Conservation (phyloP, 306 rosid genomes). For the Malus sylvestris region DNA sequence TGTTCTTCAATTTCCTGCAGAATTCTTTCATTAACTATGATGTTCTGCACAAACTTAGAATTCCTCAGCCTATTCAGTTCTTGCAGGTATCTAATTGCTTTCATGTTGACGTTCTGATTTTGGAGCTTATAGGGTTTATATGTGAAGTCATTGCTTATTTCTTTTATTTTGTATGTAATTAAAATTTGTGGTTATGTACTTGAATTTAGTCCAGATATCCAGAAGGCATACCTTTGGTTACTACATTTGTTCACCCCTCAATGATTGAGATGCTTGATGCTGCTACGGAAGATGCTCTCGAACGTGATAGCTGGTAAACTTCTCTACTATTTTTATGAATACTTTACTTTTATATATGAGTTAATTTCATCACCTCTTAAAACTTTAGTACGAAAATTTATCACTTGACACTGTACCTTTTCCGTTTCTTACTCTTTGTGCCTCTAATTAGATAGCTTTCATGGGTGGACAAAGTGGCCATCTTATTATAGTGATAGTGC, state of each 20-base stretch:
- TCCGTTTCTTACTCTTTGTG: not conserved
- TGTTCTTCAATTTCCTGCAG: constrained; percentile 37
- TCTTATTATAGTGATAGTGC: not conserved
- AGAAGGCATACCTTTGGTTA: constrained; percentile 77
- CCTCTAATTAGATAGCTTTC: not conserved
- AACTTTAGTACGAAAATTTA: not conserved
- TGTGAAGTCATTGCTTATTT: constrained; percentile 5
- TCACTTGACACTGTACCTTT: constrained; percentile 2
- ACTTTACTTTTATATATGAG: not conserved
- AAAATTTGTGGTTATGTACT: constrained; percentile 32
- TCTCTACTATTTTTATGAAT: not conserved
- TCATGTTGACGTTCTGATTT: constrained; percentile 17
- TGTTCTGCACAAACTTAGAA: constrained; percentile 75
- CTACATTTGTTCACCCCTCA: constrained; percentile 82
- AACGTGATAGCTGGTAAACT: constrained; percentile 74
- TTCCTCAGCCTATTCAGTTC: constrained; percentile 89
- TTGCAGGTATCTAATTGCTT: constrained; percentile 80
- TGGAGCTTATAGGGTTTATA: constrained; percentile 16
- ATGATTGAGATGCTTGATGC: constrained; percentile 93
- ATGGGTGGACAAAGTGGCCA: not conserved
- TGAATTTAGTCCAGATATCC: constrained; percentile 97
- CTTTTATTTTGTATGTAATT: constrained; percentile 27
- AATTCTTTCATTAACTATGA: constrained; percentile 83
- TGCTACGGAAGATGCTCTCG: constrained; percentile 81
- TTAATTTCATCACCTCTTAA: not conserved